Percentiles rank a stretch among this genome's conserved stretches.
Evolutionary conservation across 352 stramenopile species (phyloP).

Genomic region (Peronospora farinosa): DNA sequence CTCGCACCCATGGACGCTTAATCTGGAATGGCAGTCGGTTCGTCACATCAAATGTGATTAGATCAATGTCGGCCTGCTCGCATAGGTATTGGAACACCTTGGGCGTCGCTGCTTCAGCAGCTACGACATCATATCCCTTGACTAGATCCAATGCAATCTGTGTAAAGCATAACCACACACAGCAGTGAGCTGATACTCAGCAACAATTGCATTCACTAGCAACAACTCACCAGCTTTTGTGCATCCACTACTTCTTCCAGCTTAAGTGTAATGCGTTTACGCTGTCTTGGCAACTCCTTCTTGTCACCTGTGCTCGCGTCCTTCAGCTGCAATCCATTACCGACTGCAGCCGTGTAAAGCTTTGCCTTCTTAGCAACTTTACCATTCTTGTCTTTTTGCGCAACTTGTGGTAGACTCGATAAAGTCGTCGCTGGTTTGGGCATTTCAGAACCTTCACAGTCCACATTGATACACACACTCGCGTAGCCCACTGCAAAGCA

Average conservation of each 20-base stretch:
- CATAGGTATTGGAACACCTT: constrained; percentile 84
- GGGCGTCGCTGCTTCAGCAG: constrained; percentile 46
- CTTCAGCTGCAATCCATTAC: constrained; percentile 42
- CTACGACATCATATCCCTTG: constrained; percentile 76
- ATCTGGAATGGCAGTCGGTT: constrained; percentile 75
- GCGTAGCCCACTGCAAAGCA: constrained; percentile 54
- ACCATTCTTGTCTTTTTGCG: constrained; percentile 27
- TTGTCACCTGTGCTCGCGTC: constrained; percentile 8
- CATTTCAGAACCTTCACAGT: constrained; percentile 46
- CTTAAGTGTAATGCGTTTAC: constrained; percentile 71
- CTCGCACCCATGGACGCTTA: constrained; percentile 63
- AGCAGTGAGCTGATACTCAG: neutral
- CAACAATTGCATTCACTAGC: neutral
- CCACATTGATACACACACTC: constrained; percentile 53
- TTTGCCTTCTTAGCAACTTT: constrained; percentile 65
- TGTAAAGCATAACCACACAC: neutral
- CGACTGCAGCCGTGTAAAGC: constrained; percentile 39
- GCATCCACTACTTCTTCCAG: constrained; percentile 62
- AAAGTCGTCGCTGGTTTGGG: constrained; percentile 40
- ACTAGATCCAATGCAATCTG: constrained; percentile 48
- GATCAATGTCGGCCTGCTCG: constrained; percentile 68
- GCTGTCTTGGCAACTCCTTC: constrained; percentile 42
- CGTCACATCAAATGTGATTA: constrained; percentile 79
- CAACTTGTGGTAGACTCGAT: constrained; percentile 27
- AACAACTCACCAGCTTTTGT: constrained; percentile 45